A percentile compares a stretch with the other conserved stretches of the same genome.
Evolutionary conservation across 441 rosid species (phyloP).

Genomic region (Populus hybrid): DNA sequence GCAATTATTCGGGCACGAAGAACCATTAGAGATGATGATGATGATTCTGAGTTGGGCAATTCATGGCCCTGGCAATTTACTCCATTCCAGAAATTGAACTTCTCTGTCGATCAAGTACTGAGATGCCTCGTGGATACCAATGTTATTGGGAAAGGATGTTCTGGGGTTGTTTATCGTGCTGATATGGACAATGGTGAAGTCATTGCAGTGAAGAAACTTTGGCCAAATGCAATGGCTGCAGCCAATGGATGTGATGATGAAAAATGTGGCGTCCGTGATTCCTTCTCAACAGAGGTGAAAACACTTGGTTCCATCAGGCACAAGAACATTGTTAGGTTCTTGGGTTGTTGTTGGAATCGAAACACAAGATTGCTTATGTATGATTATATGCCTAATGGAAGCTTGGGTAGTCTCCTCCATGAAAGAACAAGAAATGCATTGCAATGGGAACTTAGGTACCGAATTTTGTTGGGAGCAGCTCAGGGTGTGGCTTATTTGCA

Average conservation of each 20-base stretch:
- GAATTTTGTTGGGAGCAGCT: conserved; percentile 82
- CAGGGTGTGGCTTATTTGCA: conserved; percentile 91
- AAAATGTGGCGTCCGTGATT: conserved; percentile 64
- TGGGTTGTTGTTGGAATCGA: conserved; percentile 92
- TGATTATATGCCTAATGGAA: conserved; percentile 95
- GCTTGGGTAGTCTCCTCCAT: conserved; percentile 87
- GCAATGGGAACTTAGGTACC: conserved; percentile 90
- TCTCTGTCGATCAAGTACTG: conserved; percentile 80
- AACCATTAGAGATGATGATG: conserved; percentile 44
- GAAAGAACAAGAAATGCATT: conserved; percentile 67
- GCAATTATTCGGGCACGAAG: conserved; percentile 62
- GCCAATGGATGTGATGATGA: conserved; percentile 41
- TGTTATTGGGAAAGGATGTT: conserved; percentile 96
- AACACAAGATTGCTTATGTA: conserved; percentile 84
- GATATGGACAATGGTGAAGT: conserved; percentile 83
- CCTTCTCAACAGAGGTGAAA: conserved; percentile 90
- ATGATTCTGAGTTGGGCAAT: conserved; percentile 74
- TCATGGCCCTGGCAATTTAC: conserved; percentile 94
- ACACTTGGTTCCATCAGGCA: conserved; percentile 93
- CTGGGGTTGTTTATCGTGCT: conserved; percentile 92
- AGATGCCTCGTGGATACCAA: conserved; percentile 75
- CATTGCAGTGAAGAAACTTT: conserved; percentile 93
- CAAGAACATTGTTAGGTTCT: conserved; percentile 89
- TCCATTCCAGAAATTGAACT: conserved; percentile 93
- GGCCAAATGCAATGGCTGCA: conserved; percentile 61